Conservation (phyloP, 2,329 filamentous ascomycete species). For the Monosporascus sp. region DNA sequence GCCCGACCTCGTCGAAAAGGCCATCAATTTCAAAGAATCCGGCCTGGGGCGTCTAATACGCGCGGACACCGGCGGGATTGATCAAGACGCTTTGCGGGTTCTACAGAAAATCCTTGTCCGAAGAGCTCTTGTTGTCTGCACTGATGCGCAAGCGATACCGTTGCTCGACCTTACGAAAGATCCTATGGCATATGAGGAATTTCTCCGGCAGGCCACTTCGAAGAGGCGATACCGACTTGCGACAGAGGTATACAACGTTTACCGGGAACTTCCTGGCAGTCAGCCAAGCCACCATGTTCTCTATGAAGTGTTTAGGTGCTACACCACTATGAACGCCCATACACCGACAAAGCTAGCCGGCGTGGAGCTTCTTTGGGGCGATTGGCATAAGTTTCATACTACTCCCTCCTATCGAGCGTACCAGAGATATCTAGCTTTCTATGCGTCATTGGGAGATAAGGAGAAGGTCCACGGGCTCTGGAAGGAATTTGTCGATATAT, state of each 20-base stretch:
- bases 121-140: slow-evolving; percentile 21
- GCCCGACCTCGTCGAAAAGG: slow-evolving; percentile 20
- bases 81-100: slow-evolving; percentile 12
- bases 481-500: slow-evolving; percentile 34
- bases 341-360: slow-evolving; percentile 32
- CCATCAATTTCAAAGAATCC: slow-evolving; percentile 13
- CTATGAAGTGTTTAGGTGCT: slow-evolving; percentile 36
- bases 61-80: background rate
- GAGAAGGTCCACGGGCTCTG: slow-evolving; percentile 40
- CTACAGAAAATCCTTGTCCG: slow-evolving; percentile 25
- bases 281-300: slow-evolving; percentile 35
- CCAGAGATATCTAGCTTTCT: slow-evolving; percentile 44
- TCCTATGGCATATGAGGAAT: slow-evolving; percentile 36
- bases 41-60: slow-evolving; percentile 6
- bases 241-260: slow-evolving; percentile 39
- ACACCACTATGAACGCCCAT: slow-evolving; percentile 27
- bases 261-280: slow-evolving; percentile 36
- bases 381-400: slow-evolving; percentile 40
- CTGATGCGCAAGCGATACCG: slow-evolving; percentile 21
- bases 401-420: slow-evolving; percentile 40
- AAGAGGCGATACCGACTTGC: slow-evolving; percentile 27
- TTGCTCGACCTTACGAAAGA: slow-evolving; percentile 39
- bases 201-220: slow-evolving; percentile 30
- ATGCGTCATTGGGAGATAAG: slow-evolving; percentile 44
- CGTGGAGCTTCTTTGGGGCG: slow-evolving; percentile 42